Evolutionary conservation across 768 basidiomycete genomes (phyloP).

Genomic region (Atractiella rhizophila): DNA sequence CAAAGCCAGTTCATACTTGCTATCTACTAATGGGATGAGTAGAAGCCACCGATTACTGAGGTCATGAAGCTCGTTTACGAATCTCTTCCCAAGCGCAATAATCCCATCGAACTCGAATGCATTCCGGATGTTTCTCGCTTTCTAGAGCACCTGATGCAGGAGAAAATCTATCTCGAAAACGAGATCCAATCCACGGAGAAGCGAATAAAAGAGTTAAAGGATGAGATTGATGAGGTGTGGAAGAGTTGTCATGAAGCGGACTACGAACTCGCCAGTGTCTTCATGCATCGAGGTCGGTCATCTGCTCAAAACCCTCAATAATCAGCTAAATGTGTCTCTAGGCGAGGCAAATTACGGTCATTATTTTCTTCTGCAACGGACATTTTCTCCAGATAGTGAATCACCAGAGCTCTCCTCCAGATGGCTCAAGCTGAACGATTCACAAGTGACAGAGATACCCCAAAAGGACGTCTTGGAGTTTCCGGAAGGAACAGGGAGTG

Average conservation of each 20-base stretch:
- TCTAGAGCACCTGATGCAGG: background rate
- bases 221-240: constrained; percentile 7
- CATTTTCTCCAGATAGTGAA: constrained; percentile 6
- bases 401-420: too few relatives aligned
- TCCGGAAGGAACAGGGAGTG: too few relatives aligned
- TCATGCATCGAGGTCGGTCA: constrained; percentile 9
- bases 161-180: background rate
- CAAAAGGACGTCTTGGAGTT: too few relatives aligned
- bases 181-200: background rate
- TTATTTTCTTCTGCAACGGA: constrained; percentile 6
- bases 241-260: constrained; percentile 1
- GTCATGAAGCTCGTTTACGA: background rate
- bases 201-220: background rate
- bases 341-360: constrained; percentile 1
- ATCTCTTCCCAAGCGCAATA: too few relatives aligned
- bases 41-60: constrained; percentile 1
- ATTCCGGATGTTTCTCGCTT: too few relatives aligned
- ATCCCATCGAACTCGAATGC: too few relatives aligned
- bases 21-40: too few relatives aligned
- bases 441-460: too few relatives aligned
- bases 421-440: constrained; percentile 12
- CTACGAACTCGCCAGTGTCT: constrained; percentile 10
- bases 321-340: background rate
- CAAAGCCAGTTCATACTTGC: too few relatives aligned
- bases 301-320: constrained; percentile 4